Percentiles rank a stretch among this genome's conserved stretches.
Conservation (phyloP, 169 alveolate species). For the Amoebophrya sp. region DNA sequence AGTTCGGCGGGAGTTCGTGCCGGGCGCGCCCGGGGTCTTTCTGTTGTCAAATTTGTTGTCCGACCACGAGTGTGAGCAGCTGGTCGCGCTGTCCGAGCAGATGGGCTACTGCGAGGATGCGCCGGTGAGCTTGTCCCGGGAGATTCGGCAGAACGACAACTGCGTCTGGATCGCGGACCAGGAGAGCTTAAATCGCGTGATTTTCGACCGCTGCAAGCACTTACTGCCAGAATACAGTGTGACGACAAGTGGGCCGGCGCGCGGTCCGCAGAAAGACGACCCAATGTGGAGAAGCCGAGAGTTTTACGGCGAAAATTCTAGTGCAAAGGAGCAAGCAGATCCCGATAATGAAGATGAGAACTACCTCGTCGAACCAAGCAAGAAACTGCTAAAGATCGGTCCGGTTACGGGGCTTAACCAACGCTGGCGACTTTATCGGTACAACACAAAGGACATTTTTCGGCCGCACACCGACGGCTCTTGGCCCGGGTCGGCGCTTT, state of each 20-base stretch:
- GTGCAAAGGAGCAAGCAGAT: background rate
- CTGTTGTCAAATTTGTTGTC: background rate
- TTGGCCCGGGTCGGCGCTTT: background rate
- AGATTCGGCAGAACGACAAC: conserved; percentile 4
- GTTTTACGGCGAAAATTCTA: background rate
- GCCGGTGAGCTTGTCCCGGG: background rate
- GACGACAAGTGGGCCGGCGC: too few relatives aligned
- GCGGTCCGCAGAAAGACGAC: too few relatives aligned
- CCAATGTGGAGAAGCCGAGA: too few relatives aligned
- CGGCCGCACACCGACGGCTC: conserved; percentile 16
- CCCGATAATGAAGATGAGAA: background rate
- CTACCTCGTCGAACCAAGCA: too few relatives aligned
- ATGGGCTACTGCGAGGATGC: conserved; percentile 15
- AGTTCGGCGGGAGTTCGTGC: background rate
- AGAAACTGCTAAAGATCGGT: too few relatives aligned
- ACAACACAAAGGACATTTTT: background rate
- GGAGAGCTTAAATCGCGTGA: background rate
- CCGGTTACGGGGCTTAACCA: background rate
- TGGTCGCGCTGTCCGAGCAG: background rate
- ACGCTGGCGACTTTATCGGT: background rate
- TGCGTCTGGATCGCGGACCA: conserved; percentile 21
- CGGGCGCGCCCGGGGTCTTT: background rate
- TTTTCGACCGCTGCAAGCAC: background rate
- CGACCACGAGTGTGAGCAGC: background rate
- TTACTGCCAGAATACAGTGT: background rate